These are phyloP conservation scores for Phlebopus sp. DNA, from an alignment of 1,284 basidiomycete genomes.

Conservation along the genomic window DNA sequence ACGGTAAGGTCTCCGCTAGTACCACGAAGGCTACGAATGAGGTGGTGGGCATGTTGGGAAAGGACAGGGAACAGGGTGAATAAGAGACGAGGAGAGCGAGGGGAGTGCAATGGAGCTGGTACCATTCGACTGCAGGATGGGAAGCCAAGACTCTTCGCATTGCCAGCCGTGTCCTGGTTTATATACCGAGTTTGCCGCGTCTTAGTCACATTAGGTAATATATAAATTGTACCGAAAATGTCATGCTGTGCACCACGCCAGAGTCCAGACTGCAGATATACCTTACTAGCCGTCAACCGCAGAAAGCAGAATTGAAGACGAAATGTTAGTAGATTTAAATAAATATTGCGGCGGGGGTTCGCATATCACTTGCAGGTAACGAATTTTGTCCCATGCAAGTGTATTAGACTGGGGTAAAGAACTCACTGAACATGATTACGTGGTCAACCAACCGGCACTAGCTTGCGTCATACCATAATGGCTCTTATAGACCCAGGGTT, in stretches of 20 bases:
- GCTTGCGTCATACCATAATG: too few relatives aligned
- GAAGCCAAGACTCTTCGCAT: neutral
- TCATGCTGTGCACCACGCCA: neutral
- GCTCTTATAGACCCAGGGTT: neutral
- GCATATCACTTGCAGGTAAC: too few relatives aligned
- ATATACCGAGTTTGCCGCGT: slow-evolving; percentile 2
- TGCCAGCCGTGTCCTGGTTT: neutral
- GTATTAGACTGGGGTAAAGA: too few relatives aligned
- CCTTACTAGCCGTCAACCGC: too few relatives aligned
- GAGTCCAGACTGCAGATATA: too few relatives aligned
- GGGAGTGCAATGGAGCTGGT: slow-evolving; percentile 27
- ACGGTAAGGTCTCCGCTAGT: slow-evolving; percentile 7
- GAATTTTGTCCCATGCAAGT: too few relatives aligned
- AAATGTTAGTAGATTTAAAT: too few relatives aligned
- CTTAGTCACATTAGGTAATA: slow-evolving; percentile 1
- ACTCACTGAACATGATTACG: too few relatives aligned
- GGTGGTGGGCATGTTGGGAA: slow-evolving; percentile 30
- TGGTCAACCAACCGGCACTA: too few relatives aligned
- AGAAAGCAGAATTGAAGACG: too few relatives aligned
- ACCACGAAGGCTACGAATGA: slow-evolving; percentile 19
- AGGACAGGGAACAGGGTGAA: slow-evolving; percentile 20
- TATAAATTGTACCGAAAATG: neutral
- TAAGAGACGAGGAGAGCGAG: slow-evolving; percentile 25
- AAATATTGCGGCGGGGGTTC: too few relatives aligned
- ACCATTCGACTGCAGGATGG: slow-evolving; percentile 27